Base-by-base conservation (phyloP, 208 protist species). In the Balamuthia mandrillaris region DNA sequence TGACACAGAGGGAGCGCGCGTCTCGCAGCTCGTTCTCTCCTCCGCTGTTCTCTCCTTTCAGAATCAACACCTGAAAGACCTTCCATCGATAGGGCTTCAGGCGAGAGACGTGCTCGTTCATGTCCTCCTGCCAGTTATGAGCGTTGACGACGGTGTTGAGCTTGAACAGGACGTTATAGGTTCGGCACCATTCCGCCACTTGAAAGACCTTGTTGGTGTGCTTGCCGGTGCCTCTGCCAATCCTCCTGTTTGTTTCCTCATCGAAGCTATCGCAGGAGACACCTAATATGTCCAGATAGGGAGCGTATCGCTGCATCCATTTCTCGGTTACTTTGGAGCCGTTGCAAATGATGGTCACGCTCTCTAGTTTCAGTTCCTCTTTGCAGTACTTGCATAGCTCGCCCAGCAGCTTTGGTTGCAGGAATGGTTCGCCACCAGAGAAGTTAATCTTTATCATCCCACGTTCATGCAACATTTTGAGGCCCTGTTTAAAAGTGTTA, bases 91-190 rank as follows among this genome's bases (percentile, higher is more conserved):
- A 70, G 61, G 61, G 61, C 21, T 70, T 70, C 61, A 70, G 31
- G 18, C 18, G 18, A 49, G 61, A 16, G 18, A 70, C 24, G 31
- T 18, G 18, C 18, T 18, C 18, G 24, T n/a, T 70, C 61, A 70
- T 70, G 31, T 70, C 61, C 61, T 70, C 61, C 21, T 70, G 61
- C 21, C 18, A 70, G 24, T 70, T 70, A 70, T 39, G 24, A 16
- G 18, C 18, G 31, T 70, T 70, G 21, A 70, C 61, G 24, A 70
- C 61, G 95, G 18, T 83, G 77, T 83, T 83, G n/a, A 83, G n/a
- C 77, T 83, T 83, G 63, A 83, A 83, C n/a, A 21, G 14, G 63
- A 83, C 29, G 61, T 52, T 12, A 21, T 82, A 29, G 31, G 45
- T 21, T 16, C 18, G 61, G 27, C 77, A 83, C 16, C n/a, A 27